Percentiles rank a stretch among this genome's conserved stretches.
phyloP scores from a whole-genome alignment of 305 asterid species.

The Fraxinus sp. region DNA sequence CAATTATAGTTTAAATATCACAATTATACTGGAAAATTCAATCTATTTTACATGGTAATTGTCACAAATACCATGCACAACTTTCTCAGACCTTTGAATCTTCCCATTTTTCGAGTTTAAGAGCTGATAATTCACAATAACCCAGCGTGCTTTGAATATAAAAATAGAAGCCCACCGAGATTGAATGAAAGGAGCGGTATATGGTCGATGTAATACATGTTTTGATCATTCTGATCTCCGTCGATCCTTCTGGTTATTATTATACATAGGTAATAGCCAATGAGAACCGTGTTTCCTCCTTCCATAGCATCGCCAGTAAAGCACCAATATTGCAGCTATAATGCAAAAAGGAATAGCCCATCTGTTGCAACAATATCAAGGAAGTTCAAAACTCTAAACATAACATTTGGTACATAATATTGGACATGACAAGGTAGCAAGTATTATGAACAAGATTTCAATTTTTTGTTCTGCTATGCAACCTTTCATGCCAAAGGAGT shows the following conservation, averaged over 20 bases:
- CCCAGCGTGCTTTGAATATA: slow-evolving; percentile 37
- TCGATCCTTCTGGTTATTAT: slow-evolving; percentile 58
- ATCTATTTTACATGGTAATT: slow-evolving; percentile 4
- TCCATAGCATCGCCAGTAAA: slow-evolving; percentile 90
- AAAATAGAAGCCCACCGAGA: slow-evolving; percentile 51
- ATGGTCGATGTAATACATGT: neutral
- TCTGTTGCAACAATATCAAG: slow-evolving; percentile 43
- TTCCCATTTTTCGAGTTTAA: slow-evolving; percentile 22
- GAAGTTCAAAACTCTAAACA: neutral
- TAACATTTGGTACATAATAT: neutral
- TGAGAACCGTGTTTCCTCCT: slow-evolving; percentile 62
- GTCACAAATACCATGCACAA: slow-evolving; percentile 36
- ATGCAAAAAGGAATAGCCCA: slow-evolving; percentile 81
- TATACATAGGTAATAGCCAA: slow-evolving; percentile 73
- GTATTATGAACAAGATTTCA: neutral
- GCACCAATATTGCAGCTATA: slow-evolving; percentile 44
- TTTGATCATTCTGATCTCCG: slow-evolving; percentile 74
- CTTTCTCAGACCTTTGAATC: slow-evolving; percentile 21
- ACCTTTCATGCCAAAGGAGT: neutral
- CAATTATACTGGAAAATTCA: neutral
- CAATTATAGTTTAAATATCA: neutral
- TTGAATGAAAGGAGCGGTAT: slow-evolving; percentile 7
- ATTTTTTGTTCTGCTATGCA: neutral
- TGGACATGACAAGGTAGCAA: neutral
- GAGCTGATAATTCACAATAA: slow-evolving; percentile 11